Evolutionary conservation across 192 early-diverging fungal genomes (phyloP), one percentile per base, ranked within the genome.

Genomic region (Geosiphon pyriformis): DNA sequence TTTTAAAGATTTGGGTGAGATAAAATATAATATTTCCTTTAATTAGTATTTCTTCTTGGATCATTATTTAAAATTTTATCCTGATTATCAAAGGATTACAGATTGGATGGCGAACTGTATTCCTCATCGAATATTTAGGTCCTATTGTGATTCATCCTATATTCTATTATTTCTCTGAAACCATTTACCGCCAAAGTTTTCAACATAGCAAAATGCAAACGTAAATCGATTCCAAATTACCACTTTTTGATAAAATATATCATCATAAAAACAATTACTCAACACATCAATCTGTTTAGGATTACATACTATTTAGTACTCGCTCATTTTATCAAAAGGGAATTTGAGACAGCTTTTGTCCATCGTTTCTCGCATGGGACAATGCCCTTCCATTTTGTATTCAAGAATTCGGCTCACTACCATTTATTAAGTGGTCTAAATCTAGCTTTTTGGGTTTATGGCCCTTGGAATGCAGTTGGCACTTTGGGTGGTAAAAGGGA

Each of bases 331-430:
- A 61, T 89, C 67, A 96, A 98, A 80, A 88, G 95, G 23, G 93
- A 96, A 77, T 83, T 87, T 48, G 95, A 98, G 70, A 96, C 95
- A 2, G 60, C 92, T 1, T 93, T 92, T 83, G 88, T 96, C 30
- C 94, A 98, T 71, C 87, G 91, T 23, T 96, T 96, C 75, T 90
- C 87, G 37, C 89, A 94, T 70, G 91, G 89, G 29, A 95, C 94
- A 8, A 98, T 98, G 95, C 95, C 95, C n/a, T 78, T 94, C 62
- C 52, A 71, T n/a, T 94, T 94, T 70, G 77, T 98, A 15, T 92
- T 95, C 66, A 98, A 96, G 76, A 98, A 98, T 78, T 94, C 90
- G 57, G 82, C 82, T 37, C 94, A 98, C 71, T 98, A 98, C 78
- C 92, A 93, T 82, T 64, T 95, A 42, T 76, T 96, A 8, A 87